Evolutionary conservation across 805 yeast species (phyloP).

Genomic region (Saccharomycopsis capsularis): DNA sequence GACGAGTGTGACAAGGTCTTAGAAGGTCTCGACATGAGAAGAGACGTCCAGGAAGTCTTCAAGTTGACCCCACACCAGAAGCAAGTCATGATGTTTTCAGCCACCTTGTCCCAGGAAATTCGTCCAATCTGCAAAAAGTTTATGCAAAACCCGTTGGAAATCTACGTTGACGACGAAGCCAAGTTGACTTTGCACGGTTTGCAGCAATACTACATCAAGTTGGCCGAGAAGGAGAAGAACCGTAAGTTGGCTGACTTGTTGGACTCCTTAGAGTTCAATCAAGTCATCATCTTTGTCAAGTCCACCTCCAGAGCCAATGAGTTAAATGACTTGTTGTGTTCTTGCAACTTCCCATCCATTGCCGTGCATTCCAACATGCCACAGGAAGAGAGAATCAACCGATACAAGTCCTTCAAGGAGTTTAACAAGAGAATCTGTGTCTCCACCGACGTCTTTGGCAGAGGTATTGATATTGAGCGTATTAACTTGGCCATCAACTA

Average conservation of each 20-base stretch:
- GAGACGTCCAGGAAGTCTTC: conserved; percentile 97
- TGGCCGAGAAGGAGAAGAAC: conserved; percentile 88
- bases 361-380: conserved; percentile 93
- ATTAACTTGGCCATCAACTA: conserved; percentile 96
- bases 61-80: conserved; percentile 96
- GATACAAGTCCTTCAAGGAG: conserved; percentile 94
- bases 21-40: conserved; percentile 89
- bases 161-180: conserved; percentile 95
- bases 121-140: conserved; percentile 96
- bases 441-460: conserved; percentile 96
- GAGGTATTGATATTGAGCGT: conserved; percentile 99
- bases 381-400: conserved; percentile 96
- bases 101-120: conserved; percentile 88
- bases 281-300: conserved; percentile 93
- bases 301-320: conserved; percentile 89
- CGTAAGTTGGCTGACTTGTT: conserved; percentile 84
- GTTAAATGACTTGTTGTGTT: conserved; percentile 79
- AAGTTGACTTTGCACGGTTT: conserved; percentile 96
- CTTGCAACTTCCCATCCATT: conserved; percentile 93
- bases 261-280: conserved; percentile 94
- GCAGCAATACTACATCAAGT: conserved; percentile 91
- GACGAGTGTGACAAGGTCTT: conserved; percentile 98
- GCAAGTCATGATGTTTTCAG: conserved; percentile 99
- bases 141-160: conserved; percentile 96
- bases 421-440: conserved; percentile 98